Conservation (phyloP, 257 asterid species). For the Paulownia fortunei region DNA sequence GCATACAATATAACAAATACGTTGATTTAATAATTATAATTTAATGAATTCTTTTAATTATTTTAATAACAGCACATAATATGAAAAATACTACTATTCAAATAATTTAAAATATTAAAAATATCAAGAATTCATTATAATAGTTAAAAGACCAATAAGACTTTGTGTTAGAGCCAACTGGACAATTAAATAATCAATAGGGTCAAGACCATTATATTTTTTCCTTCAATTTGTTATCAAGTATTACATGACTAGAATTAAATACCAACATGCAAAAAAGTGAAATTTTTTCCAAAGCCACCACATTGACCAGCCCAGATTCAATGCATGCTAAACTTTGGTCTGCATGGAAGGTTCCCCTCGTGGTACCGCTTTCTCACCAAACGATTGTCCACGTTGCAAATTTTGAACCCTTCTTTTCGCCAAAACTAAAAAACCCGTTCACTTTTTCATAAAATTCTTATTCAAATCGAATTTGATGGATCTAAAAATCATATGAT, state of each 20-base stretch:
- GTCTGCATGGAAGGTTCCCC: constrained; percentile 31
- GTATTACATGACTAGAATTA: neutral
- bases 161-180: neutral
- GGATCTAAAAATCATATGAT: too few relatives aligned
- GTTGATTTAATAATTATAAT: too few relatives aligned
- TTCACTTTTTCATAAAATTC: too few relatives aligned
- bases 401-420: constrained; percentile 23
- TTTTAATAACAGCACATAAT: too few relatives aligned
- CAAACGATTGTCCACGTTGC: constrained; percentile 27
- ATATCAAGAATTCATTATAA: neutral
- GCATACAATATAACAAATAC: too few relatives aligned
- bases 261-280: constrained; percentile 13
- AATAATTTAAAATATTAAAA: too few relatives aligned
- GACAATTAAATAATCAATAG: neutral
- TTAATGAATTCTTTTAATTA: too few relatives aligned
- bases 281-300: constrained; percentile 40
- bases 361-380: neutral
- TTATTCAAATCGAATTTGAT: too few relatives aligned
- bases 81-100: too few relatives aligned
- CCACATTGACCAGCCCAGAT: constrained; percentile 43
- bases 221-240: neutral
- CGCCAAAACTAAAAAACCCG: neutral
- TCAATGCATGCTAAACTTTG: constrained; percentile 25
- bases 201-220: too few relatives aligned
- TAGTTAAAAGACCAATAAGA: neutral